Evolutionary conservation across 495 filamentous ascomycete species (phyloP), one percentile per base, ranked within the genome.

Genomic region (Lasiosphaeria miniovina): DNA sequence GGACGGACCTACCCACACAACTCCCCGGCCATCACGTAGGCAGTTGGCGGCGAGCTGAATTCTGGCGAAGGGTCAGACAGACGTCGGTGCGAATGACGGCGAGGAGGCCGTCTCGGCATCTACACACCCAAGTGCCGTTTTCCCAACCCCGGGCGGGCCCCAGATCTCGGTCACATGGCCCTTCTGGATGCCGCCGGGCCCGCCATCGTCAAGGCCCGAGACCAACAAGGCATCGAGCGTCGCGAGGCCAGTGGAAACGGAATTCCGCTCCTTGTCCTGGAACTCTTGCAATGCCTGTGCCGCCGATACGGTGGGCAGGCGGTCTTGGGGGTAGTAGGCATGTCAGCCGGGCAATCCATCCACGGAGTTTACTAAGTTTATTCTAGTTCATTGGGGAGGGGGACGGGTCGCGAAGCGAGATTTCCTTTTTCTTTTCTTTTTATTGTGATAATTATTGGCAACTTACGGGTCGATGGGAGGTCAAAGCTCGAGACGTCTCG

Each of bases 101-200:
- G 2, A 24, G 24, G 24, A 24, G 24, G 24, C 24, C 15, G 12
- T 3, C 31, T 24, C 31, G 36, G 24, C 9, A 6, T 10, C 8
- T 34, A 60, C 68, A 60, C 71, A 96, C 93, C 85, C 88, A 62
- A 98, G 75, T 5, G 88, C 76, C 0, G 93, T 95, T 74, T 98
- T 98, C 11, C 94, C 94, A 14, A 82, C 83, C 1, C 93, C 93
- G 9, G 90, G 90, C 14, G 94, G 92, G 0, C 94, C 94, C 76
- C 87, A 96, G 36, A 96, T 74, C 71, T 98, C 94, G 6, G 87
- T 87, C n/a, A 96, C 80, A 68, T 91, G 88, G 31, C 91, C 91
- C 40, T 86, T 84, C 55, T 82, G 76, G 33, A 96, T 71, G 4
- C 89, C 92, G 49, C 77, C 79, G 52, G 55, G 12, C 24, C 61